Evolutionary conservation across 2,329 filamentous ascomycete species (phyloP).

Genomic region (Alternaria sp.): DNA sequence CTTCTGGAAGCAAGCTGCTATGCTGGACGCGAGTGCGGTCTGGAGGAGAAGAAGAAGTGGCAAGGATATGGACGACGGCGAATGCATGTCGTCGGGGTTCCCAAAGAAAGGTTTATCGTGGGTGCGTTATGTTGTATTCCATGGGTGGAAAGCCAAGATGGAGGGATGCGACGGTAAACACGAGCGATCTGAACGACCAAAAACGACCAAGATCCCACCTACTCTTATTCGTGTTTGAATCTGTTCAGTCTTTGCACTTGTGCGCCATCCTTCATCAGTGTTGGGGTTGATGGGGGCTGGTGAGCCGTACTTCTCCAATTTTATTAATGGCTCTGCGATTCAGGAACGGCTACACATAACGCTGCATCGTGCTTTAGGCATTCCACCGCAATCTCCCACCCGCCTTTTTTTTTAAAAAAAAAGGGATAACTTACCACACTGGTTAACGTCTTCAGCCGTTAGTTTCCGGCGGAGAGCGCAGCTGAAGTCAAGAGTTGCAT

Average conservation of each 20-base stretch:
- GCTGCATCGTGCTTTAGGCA: not conserved
- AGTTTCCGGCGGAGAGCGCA: not conserved
- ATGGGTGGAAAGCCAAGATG: not conserved
- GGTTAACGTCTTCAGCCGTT: not conserved
- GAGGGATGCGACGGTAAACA: not conserved
- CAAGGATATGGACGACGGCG: not conserved
- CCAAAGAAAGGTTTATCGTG: not conserved
- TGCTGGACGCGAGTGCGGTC: not conserved
- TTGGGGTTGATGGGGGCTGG: not conserved
- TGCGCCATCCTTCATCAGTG: not conserved
- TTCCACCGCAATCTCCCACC: not conserved
- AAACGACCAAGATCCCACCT: not conserved
- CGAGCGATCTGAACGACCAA: not conserved
- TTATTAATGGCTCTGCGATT: not conserved
- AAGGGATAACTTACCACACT: not conserved
- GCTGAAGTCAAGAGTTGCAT: not conserved
- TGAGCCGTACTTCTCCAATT: not conserved
- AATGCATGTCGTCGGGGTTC: not conserved
- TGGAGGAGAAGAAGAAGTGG: slow-evolving; percentile 1
- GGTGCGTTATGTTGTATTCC: not conserved
- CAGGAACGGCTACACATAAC: not conserved
- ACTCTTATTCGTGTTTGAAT: not conserved
- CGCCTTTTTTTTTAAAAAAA: not conserved
- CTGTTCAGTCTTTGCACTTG: not conserved
- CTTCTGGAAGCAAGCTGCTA: slow-evolving; percentile 20